Evolutionary conservation across 371 early-diverging fungal genomes (phyloP).

Genomic region (Mortierella sp.): DNA sequence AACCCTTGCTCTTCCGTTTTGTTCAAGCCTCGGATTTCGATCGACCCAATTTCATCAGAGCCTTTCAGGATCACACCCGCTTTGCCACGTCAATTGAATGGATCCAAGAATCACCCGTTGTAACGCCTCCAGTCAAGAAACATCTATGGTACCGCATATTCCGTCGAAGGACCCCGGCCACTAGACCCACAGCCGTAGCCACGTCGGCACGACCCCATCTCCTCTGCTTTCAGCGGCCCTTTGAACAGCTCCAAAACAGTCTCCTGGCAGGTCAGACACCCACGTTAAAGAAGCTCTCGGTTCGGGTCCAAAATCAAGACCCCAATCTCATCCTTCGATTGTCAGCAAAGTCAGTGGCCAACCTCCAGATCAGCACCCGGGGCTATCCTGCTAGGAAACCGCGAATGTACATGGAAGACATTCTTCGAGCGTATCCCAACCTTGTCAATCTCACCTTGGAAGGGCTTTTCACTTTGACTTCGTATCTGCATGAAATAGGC

Average conservation of each 20-base stretch:
- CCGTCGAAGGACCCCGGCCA: constrained; percentile 6
- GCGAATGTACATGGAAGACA: constrained; percentile 35
- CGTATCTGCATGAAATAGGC: constrained; percentile 4
- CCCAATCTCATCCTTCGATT: constrained; percentile 28
- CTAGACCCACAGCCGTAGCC: too few species aligned
- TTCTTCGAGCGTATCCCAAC: constrained; percentile 32
- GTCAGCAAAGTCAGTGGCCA: constrained; percentile 21
- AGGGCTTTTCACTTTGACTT: constrained; percentile 26
- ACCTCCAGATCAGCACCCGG: constrained; percentile 33
- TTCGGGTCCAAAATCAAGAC: constrained; percentile 34
- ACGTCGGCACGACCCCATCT: not conserved
- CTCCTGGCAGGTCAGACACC: constrained; percentile 23
- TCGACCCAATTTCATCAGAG: constrained; percentile 17
- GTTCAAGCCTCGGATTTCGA: constrained; percentile 30
- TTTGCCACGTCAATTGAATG: constrained; percentile 38
- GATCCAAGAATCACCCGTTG: constrained; percentile 22
- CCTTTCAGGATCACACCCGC: constrained; percentile 25
- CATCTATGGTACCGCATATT: constrained; percentile 24
- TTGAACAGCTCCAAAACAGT: constrained; percentile 26
- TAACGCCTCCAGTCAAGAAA: constrained; percentile 14
- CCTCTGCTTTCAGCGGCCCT: constrained; percentile 6
- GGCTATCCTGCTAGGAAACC: constrained; percentile 34
- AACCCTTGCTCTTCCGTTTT: constrained; percentile 38
- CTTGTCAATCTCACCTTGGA: constrained; percentile 36
- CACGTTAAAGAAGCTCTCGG: constrained; percentile 18